phyloP scores from a whole-genome alignment of 192 early-diverging fungal genomes.

The Lobosporangium transversale region DNA sequence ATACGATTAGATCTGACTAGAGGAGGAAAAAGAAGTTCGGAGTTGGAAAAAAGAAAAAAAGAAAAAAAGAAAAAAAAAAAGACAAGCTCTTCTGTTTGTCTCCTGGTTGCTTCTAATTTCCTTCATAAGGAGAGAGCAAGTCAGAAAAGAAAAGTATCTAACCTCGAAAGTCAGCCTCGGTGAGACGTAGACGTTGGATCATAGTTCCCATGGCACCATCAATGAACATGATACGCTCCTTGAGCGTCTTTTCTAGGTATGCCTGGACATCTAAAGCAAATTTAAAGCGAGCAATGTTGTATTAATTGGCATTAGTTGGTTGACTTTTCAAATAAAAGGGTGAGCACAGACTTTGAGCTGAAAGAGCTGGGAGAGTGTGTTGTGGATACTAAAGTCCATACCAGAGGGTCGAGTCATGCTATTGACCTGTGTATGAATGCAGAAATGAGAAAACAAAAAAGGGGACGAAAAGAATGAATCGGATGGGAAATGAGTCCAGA shows the following conservation, averaged over 20 bases:
- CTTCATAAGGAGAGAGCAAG: too few species aligned
- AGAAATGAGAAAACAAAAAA: not conserved
- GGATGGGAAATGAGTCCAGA: not conserved
- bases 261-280: conserved; percentile 54
- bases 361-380: not conserved
- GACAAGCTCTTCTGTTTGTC: too few species aligned
- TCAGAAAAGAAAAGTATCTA: conserved; percentile 2
- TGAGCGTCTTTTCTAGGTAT: conserved; percentile 81
- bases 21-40: not conserved
- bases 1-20: too few species aligned
- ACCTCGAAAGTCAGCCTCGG: conserved; percentile 89
- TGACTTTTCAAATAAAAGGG: not conserved
- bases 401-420: too few species aligned
- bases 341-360: not conserved
- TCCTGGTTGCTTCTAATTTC: too few species aligned
- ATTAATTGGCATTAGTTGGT: not conserved
- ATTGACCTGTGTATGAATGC: not conserved
- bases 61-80: not conserved
- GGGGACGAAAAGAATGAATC: not conserved
- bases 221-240: conserved; percentile 92
- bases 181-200: conserved; percentile 85
- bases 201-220: conserved; percentile 97
- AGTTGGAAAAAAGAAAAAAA: not conserved
- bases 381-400: not conserved
- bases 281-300: not conserved